phyloP scores from a whole-genome alignment of 1,139 yeast species.

The Groenewaldozyma auringiensis region DNA sequence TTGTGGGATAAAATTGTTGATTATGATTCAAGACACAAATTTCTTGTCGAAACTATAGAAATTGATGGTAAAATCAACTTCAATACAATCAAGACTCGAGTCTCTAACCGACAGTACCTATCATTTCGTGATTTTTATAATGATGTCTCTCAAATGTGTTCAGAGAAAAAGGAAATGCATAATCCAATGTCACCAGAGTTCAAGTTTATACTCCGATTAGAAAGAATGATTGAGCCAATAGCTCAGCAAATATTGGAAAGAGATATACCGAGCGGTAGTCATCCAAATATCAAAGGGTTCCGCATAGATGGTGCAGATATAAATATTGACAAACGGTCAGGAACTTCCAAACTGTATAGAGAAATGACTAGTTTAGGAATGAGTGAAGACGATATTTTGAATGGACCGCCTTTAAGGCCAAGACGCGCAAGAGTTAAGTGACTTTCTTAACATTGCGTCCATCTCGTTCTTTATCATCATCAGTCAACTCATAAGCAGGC shows the following conservation, averaged over 20 bases:
- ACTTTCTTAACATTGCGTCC: slow-evolving; percentile 31
- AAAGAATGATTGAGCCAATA: slow-evolving; percentile 1
- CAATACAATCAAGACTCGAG: background rate
- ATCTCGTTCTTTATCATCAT: slow-evolving; percentile 51
- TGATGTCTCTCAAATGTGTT: background rate
- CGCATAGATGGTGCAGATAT: background rate
- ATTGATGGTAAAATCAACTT: background rate
- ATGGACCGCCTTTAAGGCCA: background rate
- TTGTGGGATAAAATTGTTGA: slow-evolving; percentile 12
- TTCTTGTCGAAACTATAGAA: background rate
- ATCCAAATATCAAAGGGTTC: background rate
- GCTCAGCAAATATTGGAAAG: background rate
- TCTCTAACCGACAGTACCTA: background rate
- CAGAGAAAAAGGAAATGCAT: background rate
- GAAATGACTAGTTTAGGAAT: background rate
- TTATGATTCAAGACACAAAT: slow-evolving; percentile 1
- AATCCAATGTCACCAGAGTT: background rate
- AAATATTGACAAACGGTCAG: background rate
- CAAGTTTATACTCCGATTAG: slow-evolving; percentile 1
- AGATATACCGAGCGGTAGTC: background rate
- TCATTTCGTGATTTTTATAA: background rate
- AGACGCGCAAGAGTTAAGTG: background rate
- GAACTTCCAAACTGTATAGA: background rate
- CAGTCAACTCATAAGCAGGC: slow-evolving; percentile 61
- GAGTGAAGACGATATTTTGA: background rate